These are phyloP conservation scores for Thielaviopsis musarum DNA, from an alignment of 2,329 filamentous ascomycete species.

Conservation along the genomic window DNA sequence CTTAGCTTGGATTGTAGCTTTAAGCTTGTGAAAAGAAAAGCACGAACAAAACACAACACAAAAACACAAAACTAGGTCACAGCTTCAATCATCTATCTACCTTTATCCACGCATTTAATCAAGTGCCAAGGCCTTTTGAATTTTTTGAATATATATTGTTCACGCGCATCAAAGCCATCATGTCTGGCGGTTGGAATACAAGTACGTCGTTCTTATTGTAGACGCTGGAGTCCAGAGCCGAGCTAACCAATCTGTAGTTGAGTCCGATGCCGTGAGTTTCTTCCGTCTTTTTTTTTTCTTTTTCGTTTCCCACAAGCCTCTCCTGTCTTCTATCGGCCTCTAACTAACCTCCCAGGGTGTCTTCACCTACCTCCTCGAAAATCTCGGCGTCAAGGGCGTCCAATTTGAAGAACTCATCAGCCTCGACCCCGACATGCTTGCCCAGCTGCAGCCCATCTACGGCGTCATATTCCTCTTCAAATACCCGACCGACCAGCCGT, in stretches of 20 bases:
- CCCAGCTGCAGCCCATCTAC: slow-evolving; percentile 61
- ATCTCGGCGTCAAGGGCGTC: slow-evolving; percentile 77
- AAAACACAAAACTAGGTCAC: not conserved
- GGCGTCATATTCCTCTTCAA: slow-evolving; percentile 99
- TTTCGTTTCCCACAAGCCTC: not conserved
- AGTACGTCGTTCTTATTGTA: slow-evolving; percentile 29
- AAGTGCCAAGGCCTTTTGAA: not conserved
- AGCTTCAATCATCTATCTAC: not conserved
- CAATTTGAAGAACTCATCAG: slow-evolving; percentile 95
- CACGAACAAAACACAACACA: too few species aligned
- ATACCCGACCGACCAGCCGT: slow-evolving; percentile 57
- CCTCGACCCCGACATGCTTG: slow-evolving; percentile 61
- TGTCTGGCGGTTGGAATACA: slow-evolving; percentile 72
- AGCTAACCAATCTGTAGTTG: slow-evolving; percentile 33
- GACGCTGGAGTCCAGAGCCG: slow-evolving; percentile 14
- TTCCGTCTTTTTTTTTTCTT: not conserved
- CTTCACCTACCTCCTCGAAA: slow-evolving; percentile 89
- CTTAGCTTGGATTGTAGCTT: not conserved
- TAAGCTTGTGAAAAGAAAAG: not conserved
- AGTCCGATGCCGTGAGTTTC: slow-evolving; percentile 72
- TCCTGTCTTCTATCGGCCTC: not conserved
- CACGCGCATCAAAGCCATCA: not conserved
- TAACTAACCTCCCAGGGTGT: slow-evolving; percentile 47
- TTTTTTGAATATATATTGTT: not conserved
- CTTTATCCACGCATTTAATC: not conserved